Conservation (phyloP, 2,329 filamentous ascomycete genomes). For the Plenodomus lindquistii region DNA sequence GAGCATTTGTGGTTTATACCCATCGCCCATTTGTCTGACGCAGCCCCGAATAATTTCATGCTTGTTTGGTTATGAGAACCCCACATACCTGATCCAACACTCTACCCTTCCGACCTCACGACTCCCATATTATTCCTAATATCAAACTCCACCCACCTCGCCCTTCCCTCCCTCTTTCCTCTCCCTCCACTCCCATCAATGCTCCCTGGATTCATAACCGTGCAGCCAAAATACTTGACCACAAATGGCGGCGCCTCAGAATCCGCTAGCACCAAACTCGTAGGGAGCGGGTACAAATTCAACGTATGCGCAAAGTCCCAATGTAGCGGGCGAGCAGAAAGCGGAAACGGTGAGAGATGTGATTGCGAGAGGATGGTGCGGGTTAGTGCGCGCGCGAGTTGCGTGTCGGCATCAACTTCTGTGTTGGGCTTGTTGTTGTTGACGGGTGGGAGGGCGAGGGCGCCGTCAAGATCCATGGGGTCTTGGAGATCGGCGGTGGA, state of each 20-base stretch:
- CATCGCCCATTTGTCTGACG: no score
- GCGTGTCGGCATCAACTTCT: constrained; percentile 36
- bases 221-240: constrained; percentile 91
- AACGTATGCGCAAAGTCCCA: constrained; percentile 84
- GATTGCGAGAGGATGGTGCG: constrained; percentile 93
- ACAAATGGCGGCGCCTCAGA: constrained; percentile 80
- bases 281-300: constrained; percentile 86
- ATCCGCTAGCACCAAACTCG: constrained; percentile 80
- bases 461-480: constrained; percentile 53
- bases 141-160: constrained; percentile 85
- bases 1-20: no score
- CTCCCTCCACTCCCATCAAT: constrained; percentile 64
- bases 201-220: constrained; percentile 89
- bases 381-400: constrained; percentile 74
- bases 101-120: constrained; percentile 31
- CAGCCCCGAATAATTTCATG: no score
- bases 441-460: constrained; percentile 12
- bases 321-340: constrained; percentile 77
- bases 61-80: not conserved
- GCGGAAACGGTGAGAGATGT: constrained; percentile 82
- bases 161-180: constrained; percentile 66
- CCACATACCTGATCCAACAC: not conserved
- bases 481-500: constrained; percentile 18
- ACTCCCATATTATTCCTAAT: constrained; percentile 29
- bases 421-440: constrained; percentile 3